Conservation (phyloP, 2,329 filamentous ascomycete genomes). For the Penicillium freii region DNA sequence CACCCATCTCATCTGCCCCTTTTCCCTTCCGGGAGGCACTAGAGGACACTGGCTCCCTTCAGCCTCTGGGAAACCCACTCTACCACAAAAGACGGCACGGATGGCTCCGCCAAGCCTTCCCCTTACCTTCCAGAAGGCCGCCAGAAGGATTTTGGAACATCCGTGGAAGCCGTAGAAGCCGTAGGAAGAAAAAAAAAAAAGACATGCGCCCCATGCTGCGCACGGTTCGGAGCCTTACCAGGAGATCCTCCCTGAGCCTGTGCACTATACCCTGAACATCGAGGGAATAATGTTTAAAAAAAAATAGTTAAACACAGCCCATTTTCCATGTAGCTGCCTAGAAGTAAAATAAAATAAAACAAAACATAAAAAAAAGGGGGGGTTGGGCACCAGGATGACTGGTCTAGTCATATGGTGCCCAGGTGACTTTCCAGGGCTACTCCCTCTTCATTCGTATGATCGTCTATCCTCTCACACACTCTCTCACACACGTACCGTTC, state of each 20-base stretch:
- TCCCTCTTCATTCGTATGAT: slow-evolving; percentile 13
- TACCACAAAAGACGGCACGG: slow-evolving; percentile 20
- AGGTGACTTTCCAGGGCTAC: not conserved
- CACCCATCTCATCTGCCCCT: slow-evolving; percentile 14
- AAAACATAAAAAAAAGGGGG: slow-evolving; percentile 5
- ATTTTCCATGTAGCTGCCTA: not conserved
- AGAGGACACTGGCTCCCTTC: slow-evolving; percentile 17
- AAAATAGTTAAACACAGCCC: not conserved
- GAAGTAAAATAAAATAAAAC: not conserved
- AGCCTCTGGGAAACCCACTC: slow-evolving; percentile 19
- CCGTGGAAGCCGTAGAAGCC: slow-evolving; percentile 6
- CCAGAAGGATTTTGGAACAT: slow-evolving; percentile 26
- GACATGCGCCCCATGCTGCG: slow-evolving; percentile 17
- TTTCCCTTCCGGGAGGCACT: slow-evolving; percentile 17
- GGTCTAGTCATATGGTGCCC: not conserved
- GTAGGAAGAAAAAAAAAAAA: slow-evolving; percentile 15
- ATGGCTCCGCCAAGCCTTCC: slow-evolving; percentile 24
- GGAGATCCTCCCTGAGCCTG: slow-evolving; percentile 4
- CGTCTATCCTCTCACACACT: not conserved
- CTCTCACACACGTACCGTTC: not conserved
- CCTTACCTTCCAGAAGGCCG: slow-evolving; percentile 25
- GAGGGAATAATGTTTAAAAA: not conserved
- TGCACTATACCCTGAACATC: slow-evolving; percentile 4
- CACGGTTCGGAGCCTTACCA: slow-evolving; percentile 19
- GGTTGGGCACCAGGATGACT: slow-evolving; percentile 9